Conservation (phyloP, 495 filamentous ascomycete species). For the Thermothielavioides terrestris region DNA sequence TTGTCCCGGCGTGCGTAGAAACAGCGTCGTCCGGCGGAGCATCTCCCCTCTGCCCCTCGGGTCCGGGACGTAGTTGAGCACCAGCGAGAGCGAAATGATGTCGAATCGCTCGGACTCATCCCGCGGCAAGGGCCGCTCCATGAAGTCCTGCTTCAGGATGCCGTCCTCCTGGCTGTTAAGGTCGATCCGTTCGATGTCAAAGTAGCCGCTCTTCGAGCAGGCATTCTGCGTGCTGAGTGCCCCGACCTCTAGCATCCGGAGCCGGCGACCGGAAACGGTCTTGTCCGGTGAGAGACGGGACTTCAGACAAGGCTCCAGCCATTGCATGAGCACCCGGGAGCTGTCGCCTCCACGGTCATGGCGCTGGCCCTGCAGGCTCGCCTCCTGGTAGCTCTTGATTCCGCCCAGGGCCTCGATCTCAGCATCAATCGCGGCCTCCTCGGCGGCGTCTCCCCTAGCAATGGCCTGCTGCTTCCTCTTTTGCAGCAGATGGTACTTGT, state of each 20-base stretch:
- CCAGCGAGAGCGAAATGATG: conserved; percentile 85
- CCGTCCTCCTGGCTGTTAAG: conserved; percentile 72
- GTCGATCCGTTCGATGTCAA: conserved; percentile 81
- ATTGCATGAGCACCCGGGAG: conserved; percentile 75
- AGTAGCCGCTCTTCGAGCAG: conserved; percentile 59
- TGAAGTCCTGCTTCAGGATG: conserved; percentile 88
- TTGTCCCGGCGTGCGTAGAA: conserved; percentile 41
- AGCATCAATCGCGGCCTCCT: conserved; percentile 47
- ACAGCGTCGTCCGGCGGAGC: conserved; percentile 64
- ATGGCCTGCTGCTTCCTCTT: conserved; percentile 66
- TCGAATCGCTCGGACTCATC: conserved; percentile 62
- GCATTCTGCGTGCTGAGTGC: conserved; percentile 78
- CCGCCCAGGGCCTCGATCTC: conserved; percentile 58
- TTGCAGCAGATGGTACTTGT: conserved; percentile 72
- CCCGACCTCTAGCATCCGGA: conserved; percentile 79
- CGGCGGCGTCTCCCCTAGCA: conserved; percentile 49
- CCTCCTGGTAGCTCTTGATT: conserved; percentile 73
- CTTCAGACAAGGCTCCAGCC: conserved; percentile 58
- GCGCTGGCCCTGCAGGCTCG: conserved; percentile 81
- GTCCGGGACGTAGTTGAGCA: conserved; percentile 87
- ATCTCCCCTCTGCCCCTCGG: conserved; percentile 72
- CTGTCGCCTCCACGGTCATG: conserved; percentile 83
- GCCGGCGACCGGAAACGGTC: conserved; percentile 22
- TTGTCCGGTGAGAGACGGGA: conserved; percentile 26
- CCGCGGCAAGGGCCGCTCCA: conserved; percentile 69